These are phyloP conservation scores for Cercophora scortea DNA, from an alignment of 495 filamentous ascomycete species.

Conservation along the genomic window DNA sequence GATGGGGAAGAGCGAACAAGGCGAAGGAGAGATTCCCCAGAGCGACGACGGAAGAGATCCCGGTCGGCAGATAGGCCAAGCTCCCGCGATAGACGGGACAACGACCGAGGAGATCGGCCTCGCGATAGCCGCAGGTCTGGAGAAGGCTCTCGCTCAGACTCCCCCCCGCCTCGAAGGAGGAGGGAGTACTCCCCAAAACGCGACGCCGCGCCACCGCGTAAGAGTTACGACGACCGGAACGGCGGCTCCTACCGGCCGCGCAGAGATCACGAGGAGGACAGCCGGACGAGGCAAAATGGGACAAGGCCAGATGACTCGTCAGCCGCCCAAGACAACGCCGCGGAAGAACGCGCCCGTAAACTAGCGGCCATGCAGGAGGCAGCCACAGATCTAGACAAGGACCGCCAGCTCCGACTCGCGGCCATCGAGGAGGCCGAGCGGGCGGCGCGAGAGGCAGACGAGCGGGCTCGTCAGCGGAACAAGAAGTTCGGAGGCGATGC, in stretches of 20 bases:
- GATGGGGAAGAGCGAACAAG: conserved; percentile 22
- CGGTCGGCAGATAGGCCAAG: conserved; percentile 19
- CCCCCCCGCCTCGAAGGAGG: conserved; percentile 17
- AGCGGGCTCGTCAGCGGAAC: conserved; percentile 45
- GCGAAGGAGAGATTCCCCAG: conserved; percentile 26
- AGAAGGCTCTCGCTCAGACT: conserved; percentile 13
- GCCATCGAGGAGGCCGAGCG: conserved; percentile 60
- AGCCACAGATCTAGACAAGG: conserved; percentile 68
- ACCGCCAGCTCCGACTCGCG: conserved; percentile 63
- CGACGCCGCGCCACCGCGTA: neutral
- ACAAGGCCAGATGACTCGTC: neutral
- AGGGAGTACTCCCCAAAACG: conserved; percentile 9
- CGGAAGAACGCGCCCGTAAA: conserved; percentile 55
- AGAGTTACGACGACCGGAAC: conserved; percentile 12
- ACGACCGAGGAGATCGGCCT: neutral
- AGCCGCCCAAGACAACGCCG: conserved; percentile 9
- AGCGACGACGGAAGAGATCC: conserved; percentile 14
- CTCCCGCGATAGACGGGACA: conserved; percentile 3
- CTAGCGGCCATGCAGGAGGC: conserved; percentile 84
- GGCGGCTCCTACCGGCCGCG: conserved; percentile 15
- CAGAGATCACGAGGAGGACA: conserved; percentile 19
- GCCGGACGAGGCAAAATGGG: conserved; percentile 4
- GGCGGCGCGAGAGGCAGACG: conserved; percentile 55
- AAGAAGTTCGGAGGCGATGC: conserved; percentile 55
- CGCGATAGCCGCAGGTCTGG: conserved; percentile 1